phyloP scores from a whole-genome alignment of 2,329 filamentous ascomycete genomes.

The Paraphoma sp. region DNA sequence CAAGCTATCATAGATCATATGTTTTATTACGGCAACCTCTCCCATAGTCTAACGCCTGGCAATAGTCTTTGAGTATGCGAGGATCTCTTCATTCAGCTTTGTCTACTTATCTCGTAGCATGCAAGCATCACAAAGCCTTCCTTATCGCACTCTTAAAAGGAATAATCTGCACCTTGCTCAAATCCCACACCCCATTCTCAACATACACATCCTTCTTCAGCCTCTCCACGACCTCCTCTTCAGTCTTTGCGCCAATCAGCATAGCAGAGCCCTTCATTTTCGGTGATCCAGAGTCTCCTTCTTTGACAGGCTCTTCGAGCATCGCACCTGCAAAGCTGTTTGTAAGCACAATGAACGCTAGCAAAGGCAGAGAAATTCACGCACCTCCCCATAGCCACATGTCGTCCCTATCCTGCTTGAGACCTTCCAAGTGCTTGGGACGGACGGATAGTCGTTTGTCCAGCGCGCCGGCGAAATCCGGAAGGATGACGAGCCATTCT shows the following conservation, averaged over 20 bases:
- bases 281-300: constrained; percentile 63
- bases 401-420: constrained; percentile 34
- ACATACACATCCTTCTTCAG: constrained; percentile 78
- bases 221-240: constrained; percentile 71
- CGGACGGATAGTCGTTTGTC: constrained; percentile 53
- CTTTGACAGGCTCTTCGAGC: constrained; percentile 55
- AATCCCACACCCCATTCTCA: constrained; percentile 78
- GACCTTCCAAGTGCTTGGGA: constrained; percentile 39
- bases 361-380: constrained; percentile 10
- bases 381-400: constrained; percentile 48
- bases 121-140: constrained; percentile 44
- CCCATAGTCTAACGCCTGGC: too few relatives aligned
- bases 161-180: constrained; percentile 56
- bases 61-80: too few relatives aligned
- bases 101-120: too few relatives aligned
- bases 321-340: constrained; percentile 34
- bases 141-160: constrained; percentile 57
- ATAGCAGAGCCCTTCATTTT: constrained; percentile 79
- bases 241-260: constrained; percentile 69
- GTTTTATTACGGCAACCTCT: too few relatives aligned
- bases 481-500: constrained; percentile 60
- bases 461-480: constrained; percentile 52
- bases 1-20: too few relatives aligned
- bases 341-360: neutral
- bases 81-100: too few relatives aligned